phyloP scores from a whole-genome alignment of 2,329 filamentous ascomycete genomes.

The Thelonectria blattea region DNA sequence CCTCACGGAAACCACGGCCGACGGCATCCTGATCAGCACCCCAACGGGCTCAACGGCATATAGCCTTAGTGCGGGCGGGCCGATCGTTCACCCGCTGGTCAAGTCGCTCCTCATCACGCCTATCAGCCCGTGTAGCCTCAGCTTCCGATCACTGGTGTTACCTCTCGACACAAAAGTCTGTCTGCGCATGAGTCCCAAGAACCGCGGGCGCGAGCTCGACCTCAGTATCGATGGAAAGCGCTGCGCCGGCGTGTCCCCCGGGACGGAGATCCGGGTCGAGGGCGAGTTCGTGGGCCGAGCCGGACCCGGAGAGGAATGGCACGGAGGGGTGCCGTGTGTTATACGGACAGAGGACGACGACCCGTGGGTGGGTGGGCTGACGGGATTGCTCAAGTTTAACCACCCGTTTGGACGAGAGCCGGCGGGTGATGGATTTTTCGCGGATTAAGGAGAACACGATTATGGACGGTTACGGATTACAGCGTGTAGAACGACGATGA shows the following conservation, averaged over 20 bases:
- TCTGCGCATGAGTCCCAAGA: constrained; percentile 80
- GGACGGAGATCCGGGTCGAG: constrained; percentile 86
- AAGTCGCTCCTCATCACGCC: constrained; percentile 88
- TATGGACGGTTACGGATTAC: not conserved
- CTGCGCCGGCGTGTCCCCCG: constrained; percentile 70
- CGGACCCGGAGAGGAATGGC: constrained; percentile 57
- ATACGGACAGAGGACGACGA: constrained; percentile 81
- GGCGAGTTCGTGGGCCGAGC: constrained; percentile 74
- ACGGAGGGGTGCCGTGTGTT: constrained; percentile 89
- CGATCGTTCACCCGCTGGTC: constrained; percentile 92
- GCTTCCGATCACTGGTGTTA: constrained; percentile 88
- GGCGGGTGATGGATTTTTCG: constrained; percentile 37
- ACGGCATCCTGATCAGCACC: constrained; percentile 92
- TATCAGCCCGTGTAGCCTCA: constrained; percentile 90
- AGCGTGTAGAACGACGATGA: constrained; percentile 9
- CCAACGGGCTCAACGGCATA: constrained; percentile 97
- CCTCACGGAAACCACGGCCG: constrained; percentile 90
- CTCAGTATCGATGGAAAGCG: constrained; percentile 80
- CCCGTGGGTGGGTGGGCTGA: constrained; percentile 95
- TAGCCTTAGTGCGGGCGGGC: constrained; percentile 88
- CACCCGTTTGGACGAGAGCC: constrained; percentile 78
- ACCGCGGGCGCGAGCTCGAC: constrained; percentile 76
- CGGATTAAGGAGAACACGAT: constrained; percentile 27
- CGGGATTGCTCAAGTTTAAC: constrained; percentile 94
- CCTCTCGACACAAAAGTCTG: constrained; percentile 86